Conservation (phyloP, 1,139 yeast genomes). For the Nadsonia commutata region DNA sequence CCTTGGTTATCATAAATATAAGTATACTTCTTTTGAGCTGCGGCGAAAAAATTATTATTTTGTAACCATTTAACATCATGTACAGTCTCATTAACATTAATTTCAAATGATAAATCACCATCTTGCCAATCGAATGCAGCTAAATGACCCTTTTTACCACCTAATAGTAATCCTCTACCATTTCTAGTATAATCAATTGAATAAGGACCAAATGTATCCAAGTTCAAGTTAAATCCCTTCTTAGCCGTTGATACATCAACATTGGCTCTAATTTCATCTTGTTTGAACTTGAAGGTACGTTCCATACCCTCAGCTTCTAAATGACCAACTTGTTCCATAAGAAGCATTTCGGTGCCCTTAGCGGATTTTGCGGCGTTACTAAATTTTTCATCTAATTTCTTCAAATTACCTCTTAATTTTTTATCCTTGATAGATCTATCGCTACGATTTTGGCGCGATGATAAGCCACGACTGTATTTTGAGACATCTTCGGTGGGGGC, state of each 20-base stretch:
- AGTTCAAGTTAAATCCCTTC: constrained; percentile 59
- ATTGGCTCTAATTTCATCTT: constrained; percentile 59
- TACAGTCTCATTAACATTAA: constrained; percentile 77
- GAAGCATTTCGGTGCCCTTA: constrained; percentile 69
- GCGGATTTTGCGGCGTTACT: constrained; percentile 69
- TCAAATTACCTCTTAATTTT: constrained; percentile 49
- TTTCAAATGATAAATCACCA: constrained; percentile 67
- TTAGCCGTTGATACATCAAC: constrained; percentile 61
- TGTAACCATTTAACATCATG: constrained; percentile 83
- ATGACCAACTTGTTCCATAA: constrained; percentile 73
- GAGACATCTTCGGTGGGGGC: background rate
- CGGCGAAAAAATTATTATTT: constrained; percentile 88
- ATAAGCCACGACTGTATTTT: background rate
- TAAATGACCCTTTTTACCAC: constrained; percentile 87
- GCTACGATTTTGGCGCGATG: constrained; percentile 6
- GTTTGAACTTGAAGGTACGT: constrained; percentile 71
- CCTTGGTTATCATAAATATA: constrained; percentile 88
- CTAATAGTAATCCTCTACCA: constrained; percentile 72
- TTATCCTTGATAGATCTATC: constrained; percentile 33
- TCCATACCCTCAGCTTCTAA: constrained; percentile 93
- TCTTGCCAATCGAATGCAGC: constrained; percentile 95
- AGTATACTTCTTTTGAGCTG: constrained; percentile 89
- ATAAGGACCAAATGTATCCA: constrained; percentile 82
- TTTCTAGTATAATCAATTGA: constrained; percentile 66
- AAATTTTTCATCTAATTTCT: constrained; percentile 56